phyloP scores from a whole-genome alignment of 2,329 filamentous ascomycete species.

The Zalaria sp. region DNA sequence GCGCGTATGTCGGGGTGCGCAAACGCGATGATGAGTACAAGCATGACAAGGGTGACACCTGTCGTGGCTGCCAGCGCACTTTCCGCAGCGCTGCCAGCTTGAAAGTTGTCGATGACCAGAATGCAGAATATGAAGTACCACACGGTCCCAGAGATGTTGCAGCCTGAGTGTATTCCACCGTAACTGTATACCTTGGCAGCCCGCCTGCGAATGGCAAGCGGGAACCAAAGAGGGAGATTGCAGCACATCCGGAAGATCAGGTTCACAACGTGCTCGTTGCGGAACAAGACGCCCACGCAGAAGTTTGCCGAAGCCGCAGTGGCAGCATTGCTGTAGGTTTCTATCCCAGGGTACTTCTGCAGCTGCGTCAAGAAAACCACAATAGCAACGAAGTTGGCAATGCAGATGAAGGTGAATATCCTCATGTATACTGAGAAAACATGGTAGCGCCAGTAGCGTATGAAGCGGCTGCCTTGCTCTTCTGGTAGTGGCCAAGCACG shows the following conservation, averaged over 20 bases:
- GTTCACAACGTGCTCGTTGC: conserved; percentile 28
- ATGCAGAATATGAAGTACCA: conserved; percentile 31
- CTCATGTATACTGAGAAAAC: conserved; percentile 17
- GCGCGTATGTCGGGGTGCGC: conserved; percentile 51
- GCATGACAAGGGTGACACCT: conserved; percentile 43
- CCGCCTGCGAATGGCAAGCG: conserved; percentile 19
- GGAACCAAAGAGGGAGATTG: conserved; percentile 17
- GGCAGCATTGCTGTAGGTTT: conserved; percentile 14
- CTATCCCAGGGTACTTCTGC: conserved; percentile 3
- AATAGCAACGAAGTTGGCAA: conserved; percentile 14
- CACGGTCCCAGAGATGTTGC: conserved; percentile 20
- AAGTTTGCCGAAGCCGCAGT: conserved; percentile 21
- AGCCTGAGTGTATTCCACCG: conserved; percentile 25
- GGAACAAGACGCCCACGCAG: conserved; percentile 18
- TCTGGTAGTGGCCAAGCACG: conserved; percentile 10
- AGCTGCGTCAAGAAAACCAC: conserved; percentile 7
- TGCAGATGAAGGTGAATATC: conserved; percentile 14
- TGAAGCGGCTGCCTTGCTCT: conserved; percentile 7
- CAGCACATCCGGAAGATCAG: conserved; percentile 20
- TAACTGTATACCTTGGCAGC: conserved; percentile 27
- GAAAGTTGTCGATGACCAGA: conserved; percentile 15
- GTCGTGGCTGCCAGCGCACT: conserved; percentile 36
- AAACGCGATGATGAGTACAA: conserved; percentile 45
- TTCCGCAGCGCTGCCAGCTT: conserved; percentile 3
- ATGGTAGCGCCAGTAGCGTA: conserved; percentile 14